A percentile compares a stretch with the other conserved stretches of the same genome.
These are phyloP conservation scores for Coccinonectria pachysandricola DNA, from an alignment of 2,329 filamentous ascomycete species.

Conservation along the genomic window DNA sequence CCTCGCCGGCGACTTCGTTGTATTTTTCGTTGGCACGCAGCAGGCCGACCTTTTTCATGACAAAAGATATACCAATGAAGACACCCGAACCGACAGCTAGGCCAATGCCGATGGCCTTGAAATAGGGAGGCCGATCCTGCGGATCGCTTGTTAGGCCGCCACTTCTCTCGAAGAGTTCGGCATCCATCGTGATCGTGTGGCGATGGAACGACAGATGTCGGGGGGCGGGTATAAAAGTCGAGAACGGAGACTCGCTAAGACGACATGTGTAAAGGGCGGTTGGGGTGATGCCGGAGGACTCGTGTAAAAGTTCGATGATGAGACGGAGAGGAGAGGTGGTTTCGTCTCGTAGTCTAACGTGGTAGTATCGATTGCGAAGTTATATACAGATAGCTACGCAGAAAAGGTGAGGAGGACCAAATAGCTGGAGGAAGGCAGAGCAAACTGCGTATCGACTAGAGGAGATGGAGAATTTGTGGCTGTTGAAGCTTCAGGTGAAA, in stretches of 20 bases:
- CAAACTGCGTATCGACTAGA: too few relatives aligned
- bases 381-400: too few relatives aligned
- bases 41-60: conserved; percentile 87
- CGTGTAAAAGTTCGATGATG: too few relatives aligned
- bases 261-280: too few relatives aligned
- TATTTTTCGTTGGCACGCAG: conserved; percentile 93
- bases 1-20: conserved; percentile 88
- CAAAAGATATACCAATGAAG: conserved; percentile 92
- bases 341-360: too few relatives aligned
- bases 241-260: too few relatives aligned
- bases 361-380: too few relatives aligned
- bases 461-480: conserved; percentile 1
- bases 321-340: too few relatives aligned
- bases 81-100: conserved; percentile 78
- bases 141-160: conserved; percentile 8
- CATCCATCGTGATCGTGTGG: conserved; percentile 17
- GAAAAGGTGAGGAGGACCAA: too few relatives aligned
- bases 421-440: too few relatives aligned
- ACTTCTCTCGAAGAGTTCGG: conserved; percentile 13
- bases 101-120: conserved; percentile 78
- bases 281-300: too few relatives aligned
- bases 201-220: conserved; percentile 1
- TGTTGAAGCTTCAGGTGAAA: background rate
- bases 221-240: conserved; percentile 1
- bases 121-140: conserved; percentile 39